A percentile compares a stretch with the other conserved stretches of the same genome.
Evolutionary conservation across 2,329 filamentous ascomycete species (phyloP).

Genomic region (Exophiala bonariae): DNA sequence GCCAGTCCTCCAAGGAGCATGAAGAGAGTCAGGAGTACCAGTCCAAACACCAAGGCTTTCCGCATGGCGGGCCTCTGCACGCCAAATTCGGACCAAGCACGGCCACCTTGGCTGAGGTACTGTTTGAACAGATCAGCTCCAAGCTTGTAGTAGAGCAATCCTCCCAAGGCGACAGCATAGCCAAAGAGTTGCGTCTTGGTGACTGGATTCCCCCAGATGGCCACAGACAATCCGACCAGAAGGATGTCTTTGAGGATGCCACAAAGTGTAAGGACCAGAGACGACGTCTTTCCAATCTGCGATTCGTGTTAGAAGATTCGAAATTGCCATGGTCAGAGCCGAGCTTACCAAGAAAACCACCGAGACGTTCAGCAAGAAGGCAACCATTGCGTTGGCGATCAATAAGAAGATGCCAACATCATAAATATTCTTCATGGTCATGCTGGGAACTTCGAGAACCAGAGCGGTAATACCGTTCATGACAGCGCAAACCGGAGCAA

Average conservation of each 20-base stretch:
- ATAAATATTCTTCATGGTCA: conserved; percentile 67
- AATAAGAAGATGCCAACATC: conserved; percentile 66
- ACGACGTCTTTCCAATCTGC: conserved; percentile 85
- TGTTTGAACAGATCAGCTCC: conserved; percentile 76
- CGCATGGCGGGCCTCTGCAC: conserved; percentile 72
- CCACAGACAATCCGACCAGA: conserved; percentile 72
- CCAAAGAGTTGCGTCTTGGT: conserved; percentile 71
- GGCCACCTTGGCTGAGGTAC: conserved; percentile 69
- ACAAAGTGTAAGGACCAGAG: conserved; percentile 79
- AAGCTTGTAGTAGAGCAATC: conserved; percentile 69
- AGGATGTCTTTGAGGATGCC: conserved; percentile 88
- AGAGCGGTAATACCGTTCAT: conserved; percentile 75
- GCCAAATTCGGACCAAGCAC: conserved; percentile 85
- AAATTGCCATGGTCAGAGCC: not conserved
- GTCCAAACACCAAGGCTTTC: conserved; percentile 71
- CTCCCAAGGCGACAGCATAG: conserved; percentile 69
- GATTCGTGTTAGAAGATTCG: not conserved
- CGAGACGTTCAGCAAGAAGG: conserved; percentile 78
- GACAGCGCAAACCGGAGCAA: conserved; percentile 77
- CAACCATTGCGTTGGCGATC: conserved; percentile 72
- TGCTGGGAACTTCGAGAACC: conserved; percentile 65
- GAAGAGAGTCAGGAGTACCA: conserved; percentile 65
- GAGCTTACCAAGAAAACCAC: conserved; percentile 78
- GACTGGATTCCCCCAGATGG: conserved; percentile 76
- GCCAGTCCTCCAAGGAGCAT: conserved; percentile 68